Percentiles rank a stretch among this genome's conserved stretches.
Conservation (phyloP, 2,329 filamentous ascomycete genomes). For the Apiospora kogelbergensis region DNA sequence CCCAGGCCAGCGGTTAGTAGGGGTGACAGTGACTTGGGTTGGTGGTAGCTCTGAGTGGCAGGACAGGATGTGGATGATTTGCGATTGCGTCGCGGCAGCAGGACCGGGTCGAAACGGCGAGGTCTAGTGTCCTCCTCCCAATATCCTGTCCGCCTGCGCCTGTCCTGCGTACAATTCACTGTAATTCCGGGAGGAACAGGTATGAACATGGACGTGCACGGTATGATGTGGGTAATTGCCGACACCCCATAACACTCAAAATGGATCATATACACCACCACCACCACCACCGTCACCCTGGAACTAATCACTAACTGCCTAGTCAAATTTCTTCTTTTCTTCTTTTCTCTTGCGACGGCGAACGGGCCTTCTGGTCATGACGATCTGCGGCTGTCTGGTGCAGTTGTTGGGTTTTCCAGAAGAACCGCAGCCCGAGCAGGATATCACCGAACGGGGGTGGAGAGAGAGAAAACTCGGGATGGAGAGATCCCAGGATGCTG, state of each 20-base stretch:
- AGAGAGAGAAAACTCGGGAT: background rate
- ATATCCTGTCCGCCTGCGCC: background rate
- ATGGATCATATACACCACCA: constrained; percentile 4
- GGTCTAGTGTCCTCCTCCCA: constrained; percentile 3
- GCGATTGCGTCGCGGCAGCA: constrained; percentile 3
- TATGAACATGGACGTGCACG: background rate
- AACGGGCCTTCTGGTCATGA: background rate
- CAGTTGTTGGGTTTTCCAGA: background rate
- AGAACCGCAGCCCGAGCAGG: background rate
- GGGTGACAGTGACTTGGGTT: background rate
- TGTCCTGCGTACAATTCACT: background rate
- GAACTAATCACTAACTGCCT: background rate
- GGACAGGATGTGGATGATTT: constrained; percentile 6
- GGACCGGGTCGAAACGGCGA: constrained; percentile 2
- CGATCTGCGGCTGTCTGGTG: background rate
- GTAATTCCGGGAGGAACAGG: background rate
- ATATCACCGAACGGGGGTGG: background rate
- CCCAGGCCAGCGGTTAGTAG: background rate
- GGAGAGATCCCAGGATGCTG: background rate
- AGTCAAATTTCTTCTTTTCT: background rate
- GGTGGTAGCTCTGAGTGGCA: too few species aligned
- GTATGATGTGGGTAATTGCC: background rate
- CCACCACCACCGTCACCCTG: background rate
- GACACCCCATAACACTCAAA: background rate
- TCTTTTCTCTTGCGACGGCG: background rate